These are phyloP conservation scores for Diplodia scrobiculata DNA, from an alignment of 2,329 filamentous ascomycete species.

Conservation along the genomic window DNA sequence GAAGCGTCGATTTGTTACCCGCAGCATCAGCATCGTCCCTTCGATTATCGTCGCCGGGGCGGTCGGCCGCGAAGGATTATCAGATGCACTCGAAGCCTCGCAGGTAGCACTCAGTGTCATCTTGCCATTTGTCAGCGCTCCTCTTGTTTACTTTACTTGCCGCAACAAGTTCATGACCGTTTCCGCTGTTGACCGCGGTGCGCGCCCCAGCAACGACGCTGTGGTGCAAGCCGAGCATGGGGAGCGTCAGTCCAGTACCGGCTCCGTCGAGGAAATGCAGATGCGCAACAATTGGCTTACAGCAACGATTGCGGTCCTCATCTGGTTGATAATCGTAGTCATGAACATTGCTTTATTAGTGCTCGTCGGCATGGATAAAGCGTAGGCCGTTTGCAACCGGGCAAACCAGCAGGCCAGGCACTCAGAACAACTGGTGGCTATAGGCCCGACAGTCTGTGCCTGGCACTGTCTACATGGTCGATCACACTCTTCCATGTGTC, in stretches of 20 bases:
- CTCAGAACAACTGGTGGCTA: background rate
- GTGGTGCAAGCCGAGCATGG: constrained; percentile 24
- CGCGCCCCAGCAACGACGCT: background rate
- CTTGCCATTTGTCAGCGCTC: constrained; percentile 78
- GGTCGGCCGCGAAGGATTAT: constrained; percentile 70
- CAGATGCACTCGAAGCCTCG: constrained; percentile 70
- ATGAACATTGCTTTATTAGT: constrained; percentile 81
- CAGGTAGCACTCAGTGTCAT: constrained; percentile 80
- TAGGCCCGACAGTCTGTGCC: background rate
- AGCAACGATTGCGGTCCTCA: constrained; percentile 58
- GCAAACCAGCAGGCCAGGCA: background rate
- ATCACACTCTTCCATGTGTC: background rate
- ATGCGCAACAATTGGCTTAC: constrained; percentile 75
- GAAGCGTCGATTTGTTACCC: constrained; percentile 75
- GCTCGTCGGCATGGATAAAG: constrained; percentile 58
- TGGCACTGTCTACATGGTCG: background rate
- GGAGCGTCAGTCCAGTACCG: constrained; percentile 27
- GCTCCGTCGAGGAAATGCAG: constrained; percentile 45
- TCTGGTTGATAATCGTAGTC: constrained; percentile 74
- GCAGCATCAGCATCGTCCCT: constrained; percentile 77
- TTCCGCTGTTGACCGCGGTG: constrained; percentile 34
- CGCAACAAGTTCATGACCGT: constrained; percentile 79
- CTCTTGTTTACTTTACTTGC: constrained; percentile 83
- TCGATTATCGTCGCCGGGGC: constrained; percentile 81
- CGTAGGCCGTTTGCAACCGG: background rate